Conservation (phyloP, 2,329 filamentous ascomycete genomes). For the Claviceps quebecensis region DNA sequence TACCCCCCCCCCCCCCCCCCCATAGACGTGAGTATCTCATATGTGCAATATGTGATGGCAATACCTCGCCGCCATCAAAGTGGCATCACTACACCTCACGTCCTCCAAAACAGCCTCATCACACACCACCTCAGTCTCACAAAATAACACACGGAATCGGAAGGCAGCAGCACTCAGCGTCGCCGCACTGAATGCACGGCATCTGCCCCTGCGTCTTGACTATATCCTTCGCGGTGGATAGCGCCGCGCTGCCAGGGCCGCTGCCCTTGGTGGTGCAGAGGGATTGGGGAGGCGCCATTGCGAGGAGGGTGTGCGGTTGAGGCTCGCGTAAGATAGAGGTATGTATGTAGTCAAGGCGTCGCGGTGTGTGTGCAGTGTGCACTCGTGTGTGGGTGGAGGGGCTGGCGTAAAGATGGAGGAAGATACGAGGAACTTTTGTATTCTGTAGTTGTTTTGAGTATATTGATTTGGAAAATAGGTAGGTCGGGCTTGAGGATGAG, state of each 20-base stretch:
- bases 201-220: conserved; percentile 34
- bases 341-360: neutral
- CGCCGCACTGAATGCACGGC: conserved; percentile 36
- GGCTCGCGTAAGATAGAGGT: too few species aligned
- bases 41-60: too few species aligned
- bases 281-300: conserved; percentile 11
- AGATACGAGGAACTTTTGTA: too few species aligned
- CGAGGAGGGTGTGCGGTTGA: neutral
- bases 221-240: conserved; percentile 34
- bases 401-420: too few species aligned
- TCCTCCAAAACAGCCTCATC: too few species aligned
- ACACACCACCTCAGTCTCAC: conserved; percentile 14
- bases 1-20: too few species aligned
- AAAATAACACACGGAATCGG: conserved; percentile 38
- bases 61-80: too few species aligned
- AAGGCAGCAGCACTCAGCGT: conserved; percentile 40
- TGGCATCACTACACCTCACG: neutral
- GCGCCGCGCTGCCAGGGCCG: conserved; percentile 34
- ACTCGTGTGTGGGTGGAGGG: too few species aligned
- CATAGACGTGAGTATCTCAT: too few species aligned
- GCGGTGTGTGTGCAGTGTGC: neutral
- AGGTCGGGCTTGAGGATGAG: too few species aligned
- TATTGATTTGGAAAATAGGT: too few species aligned
- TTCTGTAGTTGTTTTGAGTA: too few species aligned
- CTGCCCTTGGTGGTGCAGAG: conserved; percentile 18